phyloP scores from a whole-genome alignment of 345 rosid genomes.

The Salix koriyanagi region DNA sequence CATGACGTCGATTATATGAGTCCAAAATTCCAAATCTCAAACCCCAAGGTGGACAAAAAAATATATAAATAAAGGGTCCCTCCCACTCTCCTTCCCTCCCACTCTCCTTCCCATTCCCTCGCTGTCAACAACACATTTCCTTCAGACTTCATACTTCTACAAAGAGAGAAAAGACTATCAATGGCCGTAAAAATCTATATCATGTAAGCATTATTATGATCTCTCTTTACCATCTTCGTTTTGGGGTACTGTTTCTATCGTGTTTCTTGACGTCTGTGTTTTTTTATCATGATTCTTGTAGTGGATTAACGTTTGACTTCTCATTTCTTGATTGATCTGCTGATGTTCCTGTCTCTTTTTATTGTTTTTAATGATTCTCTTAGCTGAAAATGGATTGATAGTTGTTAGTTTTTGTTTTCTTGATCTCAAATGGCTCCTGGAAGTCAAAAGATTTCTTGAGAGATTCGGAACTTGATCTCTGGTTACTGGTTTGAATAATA shows the following conservation, averaged over 20 bases:
- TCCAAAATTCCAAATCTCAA: too few relatives aligned
- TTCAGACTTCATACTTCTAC: neutral
- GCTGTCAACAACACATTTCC: neutral
- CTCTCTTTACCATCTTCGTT: slow-evolving; percentile 1
- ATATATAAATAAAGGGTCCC: slow-evolving; percentile 29
- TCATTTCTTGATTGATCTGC: slow-evolving; percentile 1
- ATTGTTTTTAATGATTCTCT: neutral
- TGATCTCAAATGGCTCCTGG: neutral
- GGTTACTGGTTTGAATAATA: neutral
- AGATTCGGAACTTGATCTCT: neutral
- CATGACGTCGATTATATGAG: neutral
- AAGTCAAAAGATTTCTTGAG: neutral
- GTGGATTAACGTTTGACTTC: neutral
- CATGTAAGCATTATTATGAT: slow-evolving; percentile 36
- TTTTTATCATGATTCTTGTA: neutral
- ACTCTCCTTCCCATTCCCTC: neutral
- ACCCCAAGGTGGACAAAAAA: neutral
- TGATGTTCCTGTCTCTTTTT: neutral
- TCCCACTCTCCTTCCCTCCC: neutral
- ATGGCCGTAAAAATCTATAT: slow-evolving; percentile 61
- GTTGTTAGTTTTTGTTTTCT: neutral
- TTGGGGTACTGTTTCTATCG: neutral
- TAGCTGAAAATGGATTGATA: neutral
- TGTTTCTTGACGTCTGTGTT: neutral
- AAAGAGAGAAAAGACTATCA: slow-evolving; percentile 1